Percentiles rank a stretch among this genome's conserved stretches.
Evolutionary conservation across 768 basidiomycete species (phyloP).

Genomic region (Xanthoconium purpureum): DNA sequence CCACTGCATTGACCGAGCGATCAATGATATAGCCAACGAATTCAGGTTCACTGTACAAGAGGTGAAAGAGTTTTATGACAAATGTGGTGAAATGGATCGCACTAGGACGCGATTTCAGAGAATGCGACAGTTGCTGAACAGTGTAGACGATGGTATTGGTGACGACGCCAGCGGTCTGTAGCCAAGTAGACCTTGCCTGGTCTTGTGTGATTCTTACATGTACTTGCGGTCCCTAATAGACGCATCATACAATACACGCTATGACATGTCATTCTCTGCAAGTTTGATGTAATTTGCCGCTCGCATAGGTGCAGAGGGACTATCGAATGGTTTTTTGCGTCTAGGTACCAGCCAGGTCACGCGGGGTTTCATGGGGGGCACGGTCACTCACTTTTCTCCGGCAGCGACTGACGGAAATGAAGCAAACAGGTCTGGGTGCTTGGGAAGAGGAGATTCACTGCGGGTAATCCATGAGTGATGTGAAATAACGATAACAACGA

Average conservation of each 20-base stretch:
- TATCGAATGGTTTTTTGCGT: conserved; percentile 72
- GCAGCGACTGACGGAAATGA: conserved; percentile 96
- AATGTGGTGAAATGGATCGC: conserved; percentile 64
- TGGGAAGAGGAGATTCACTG: conserved; percentile 92
- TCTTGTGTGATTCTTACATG: neutral
- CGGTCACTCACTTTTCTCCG: conserved; percentile 75
- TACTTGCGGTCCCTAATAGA: neutral
- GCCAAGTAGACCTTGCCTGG: neutral
- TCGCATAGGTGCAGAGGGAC: conserved; percentile 76
- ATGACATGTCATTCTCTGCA: conserved; percentile 56
- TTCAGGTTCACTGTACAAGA: conserved; percentile 73
- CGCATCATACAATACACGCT: conserved; percentile 2
- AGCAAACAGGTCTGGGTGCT: conserved; percentile 92
- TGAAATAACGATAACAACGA: neutral
- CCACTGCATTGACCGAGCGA: conserved; percentile 65
- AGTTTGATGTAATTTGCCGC: conserved; percentile 65
- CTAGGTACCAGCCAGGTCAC: conserved; percentile 37
- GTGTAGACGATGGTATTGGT: conserved; percentile 17
- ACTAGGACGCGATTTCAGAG: conserved; percentile 63
- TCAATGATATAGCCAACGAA: conserved; percentile 64
- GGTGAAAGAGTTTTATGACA: conserved; percentile 76
- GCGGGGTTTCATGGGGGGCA: neutral
- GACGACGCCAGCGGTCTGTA: conserved; percentile 8
- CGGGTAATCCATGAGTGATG: neutral
- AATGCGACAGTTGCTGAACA: conserved; percentile 54